Evolutionary conservation across 108 stramenopile species (phyloP), one percentile per base, ranked within the genome.

Genomic region (Cyclotella choctawhatcheeana): DNA sequence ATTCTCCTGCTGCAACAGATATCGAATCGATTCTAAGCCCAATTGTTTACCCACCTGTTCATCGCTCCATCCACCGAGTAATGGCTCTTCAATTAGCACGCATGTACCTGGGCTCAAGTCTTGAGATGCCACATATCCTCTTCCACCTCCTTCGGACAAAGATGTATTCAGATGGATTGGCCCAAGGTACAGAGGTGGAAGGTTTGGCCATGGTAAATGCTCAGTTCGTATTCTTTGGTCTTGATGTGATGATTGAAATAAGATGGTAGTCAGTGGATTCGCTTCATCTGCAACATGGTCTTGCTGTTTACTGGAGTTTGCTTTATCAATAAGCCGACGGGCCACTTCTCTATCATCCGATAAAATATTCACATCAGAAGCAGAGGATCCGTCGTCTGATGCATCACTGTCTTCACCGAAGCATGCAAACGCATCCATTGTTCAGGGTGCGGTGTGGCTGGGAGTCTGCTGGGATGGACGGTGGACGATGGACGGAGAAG

Each of bases 91-190:
- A 18, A 90, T 79, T 44, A 94, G 53, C 0, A 91, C 58, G 43
- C 88, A 71, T 35, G 90, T 94, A 21, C 93, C 93, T 12, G 90
- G 85, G 30, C 74, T 64, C n/a, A 94, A 43, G 27, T 74, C 59
- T 25, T 20, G 53, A 25, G 76, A 56, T 0, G 93, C 93, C 14
- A 89, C 81, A 48, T 85, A 91, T 35, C 88, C 93, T 51, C 93
- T 48, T 12, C 90, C 90, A n/a, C 88, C 89, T 17, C 92, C 89
- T 40, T 62, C 68, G 16, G 58, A 52, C 0, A 85, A 64, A 2
- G 73, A 67, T 12, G 66, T 45, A 8, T 85, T 72, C 0, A 84
- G 61, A 7, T 65, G 10, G 17, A 86, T 77, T 0, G 88, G 81
- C 2, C 84, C 85, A 34, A 89, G 52, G 60, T 87, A 93, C 21